phyloP scores from a whole-genome alignment of 1,284 basidiomycete genomes.

The Trametes pubescens region DNA sequence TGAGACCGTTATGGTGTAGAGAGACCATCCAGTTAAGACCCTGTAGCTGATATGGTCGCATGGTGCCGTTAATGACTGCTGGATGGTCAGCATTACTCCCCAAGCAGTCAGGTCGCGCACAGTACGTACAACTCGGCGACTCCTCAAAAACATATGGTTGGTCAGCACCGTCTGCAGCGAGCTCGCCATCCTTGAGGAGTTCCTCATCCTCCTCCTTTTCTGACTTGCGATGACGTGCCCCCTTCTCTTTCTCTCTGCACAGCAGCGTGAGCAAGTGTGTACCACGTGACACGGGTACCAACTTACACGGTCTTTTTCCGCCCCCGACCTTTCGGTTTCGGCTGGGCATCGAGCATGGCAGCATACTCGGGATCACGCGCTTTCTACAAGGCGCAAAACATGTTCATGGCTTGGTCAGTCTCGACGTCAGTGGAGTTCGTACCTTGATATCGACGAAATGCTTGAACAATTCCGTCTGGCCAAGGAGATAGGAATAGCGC shows the following conservation, averaged over 20 bases:
- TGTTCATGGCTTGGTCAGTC: not conserved
- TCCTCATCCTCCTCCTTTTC: constrained; percentile 99
- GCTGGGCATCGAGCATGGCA: constrained; percentile 84
- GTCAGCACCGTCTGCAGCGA: constrained; percentile 82
- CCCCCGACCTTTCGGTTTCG: constrained; percentile 82
- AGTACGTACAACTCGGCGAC: constrained; percentile 82
- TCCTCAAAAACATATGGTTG: constrained; percentile 93
- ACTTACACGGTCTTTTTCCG: constrained; percentile 79
- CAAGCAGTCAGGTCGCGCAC: constrained; percentile 12
- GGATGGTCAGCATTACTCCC: constrained; percentile 7
- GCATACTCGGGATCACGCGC: constrained; percentile 96
- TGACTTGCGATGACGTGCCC: constrained; percentile 89
- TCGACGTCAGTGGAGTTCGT: constrained; percentile 17
- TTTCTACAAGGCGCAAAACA: constrained; percentile 56
- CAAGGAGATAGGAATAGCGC: constrained; percentile 93
- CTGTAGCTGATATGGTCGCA: constrained; percentile 96
- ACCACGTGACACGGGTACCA: not conserved
- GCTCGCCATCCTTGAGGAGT: constrained; percentile 86
- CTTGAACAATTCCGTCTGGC: constrained; percentile 95
- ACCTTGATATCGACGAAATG: constrained; percentile 97
- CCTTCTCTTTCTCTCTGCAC: constrained; percentile 64
- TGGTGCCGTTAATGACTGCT: constrained; percentile 86
- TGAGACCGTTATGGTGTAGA: constrained; percentile 91
- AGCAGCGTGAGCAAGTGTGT: constrained; percentile 9
- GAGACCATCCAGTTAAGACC: constrained; percentile 98